phyloP scores from a whole-genome alignment of 2,329 filamentous ascomycete genomes.

The Microdochium bolleyi region DNA sequence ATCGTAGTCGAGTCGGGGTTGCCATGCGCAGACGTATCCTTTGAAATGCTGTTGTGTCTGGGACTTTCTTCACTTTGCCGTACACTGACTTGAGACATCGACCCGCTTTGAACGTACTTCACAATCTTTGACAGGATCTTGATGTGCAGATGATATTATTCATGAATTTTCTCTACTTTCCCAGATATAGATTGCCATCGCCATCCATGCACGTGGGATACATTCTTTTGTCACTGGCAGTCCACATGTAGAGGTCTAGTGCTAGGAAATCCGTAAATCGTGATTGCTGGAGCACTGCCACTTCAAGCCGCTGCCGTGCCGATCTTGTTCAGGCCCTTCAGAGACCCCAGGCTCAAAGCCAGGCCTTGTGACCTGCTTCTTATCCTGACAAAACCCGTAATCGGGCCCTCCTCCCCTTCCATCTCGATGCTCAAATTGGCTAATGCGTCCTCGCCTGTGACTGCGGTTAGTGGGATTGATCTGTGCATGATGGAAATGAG shows the following conservation, averaged over 20 bases:
- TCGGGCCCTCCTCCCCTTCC: conserved; percentile 88
- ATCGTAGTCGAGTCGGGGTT: no score
- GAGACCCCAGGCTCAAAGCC: conserved; percentile 82
- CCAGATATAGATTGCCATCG: not conserved
- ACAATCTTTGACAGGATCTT: no score
- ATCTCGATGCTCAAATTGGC: conserved; percentile 98
- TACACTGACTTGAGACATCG: no score
- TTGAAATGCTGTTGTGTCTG: no score
- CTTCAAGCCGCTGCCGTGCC: conserved; percentile 31
- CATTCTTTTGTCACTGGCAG: not conserved
- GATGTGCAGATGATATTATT: not conserved
- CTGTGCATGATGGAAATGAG: not conserved
- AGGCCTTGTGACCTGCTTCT: conserved; percentile 93
- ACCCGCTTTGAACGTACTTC: no score
- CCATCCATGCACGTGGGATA: not conserved
- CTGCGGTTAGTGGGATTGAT: conserved; percentile 3
- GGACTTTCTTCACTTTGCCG: no score
- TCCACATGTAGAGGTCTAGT: not conserved
- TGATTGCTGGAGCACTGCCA: not conserved
- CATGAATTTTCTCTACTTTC: not conserved
- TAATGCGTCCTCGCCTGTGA: conserved; percentile 86
- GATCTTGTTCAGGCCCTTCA: conserved; percentile 90
- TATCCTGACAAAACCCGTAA: conserved; percentile 96
- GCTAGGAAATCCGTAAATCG: not conserved
- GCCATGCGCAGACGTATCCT: no score